Percentiles rank a stretch among this genome's conserved stretches.
phyloP scores from a whole-genome alignment of 2,329 filamentous ascomycete species.

The Zopfia rhizophila region DNA sequence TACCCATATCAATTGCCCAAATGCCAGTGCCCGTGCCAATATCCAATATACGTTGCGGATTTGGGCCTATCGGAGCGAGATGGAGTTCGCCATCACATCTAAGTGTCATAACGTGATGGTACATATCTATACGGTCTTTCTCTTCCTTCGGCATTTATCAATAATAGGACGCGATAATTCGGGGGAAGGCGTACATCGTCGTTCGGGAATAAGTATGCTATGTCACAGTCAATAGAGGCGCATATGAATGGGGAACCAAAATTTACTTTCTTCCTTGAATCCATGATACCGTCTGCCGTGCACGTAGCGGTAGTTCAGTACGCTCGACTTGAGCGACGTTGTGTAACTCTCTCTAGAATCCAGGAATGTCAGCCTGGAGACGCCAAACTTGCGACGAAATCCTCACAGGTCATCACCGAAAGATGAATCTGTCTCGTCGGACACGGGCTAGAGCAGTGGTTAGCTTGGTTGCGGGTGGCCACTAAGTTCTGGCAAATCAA shows the following conservation, averaged over 20 bases:
- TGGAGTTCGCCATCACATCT: constrained; percentile 33
- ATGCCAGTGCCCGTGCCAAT: constrained; percentile 36
- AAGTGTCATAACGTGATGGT: constrained; percentile 35
- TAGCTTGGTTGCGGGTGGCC: too few relatives aligned
- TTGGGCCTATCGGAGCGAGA: constrained; percentile 34
- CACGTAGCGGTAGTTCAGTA: constrained; percentile 36
- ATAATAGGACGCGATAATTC: not conserved
- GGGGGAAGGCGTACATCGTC: constrained; percentile 29
- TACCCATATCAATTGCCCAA: constrained; percentile 39
- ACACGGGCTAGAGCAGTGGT: too few relatives aligned
- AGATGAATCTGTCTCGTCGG: constrained; percentile 24
- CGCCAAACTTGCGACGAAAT: too few relatives aligned
- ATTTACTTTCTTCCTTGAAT: constrained; percentile 26
- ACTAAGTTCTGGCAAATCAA: too few relatives aligned
- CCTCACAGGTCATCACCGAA: constrained; percentile 34
- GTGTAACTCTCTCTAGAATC: constrained; percentile 34
- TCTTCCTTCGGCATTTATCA: constrained; percentile 25
- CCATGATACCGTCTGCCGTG: constrained; percentile 38
- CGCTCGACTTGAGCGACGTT: constrained; percentile 34
- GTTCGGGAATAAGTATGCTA: constrained; percentile 36
- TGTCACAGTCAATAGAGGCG: constrained; percentile 2
- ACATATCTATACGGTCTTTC: constrained; percentile 38
- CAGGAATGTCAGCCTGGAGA: not conserved
- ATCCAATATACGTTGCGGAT: constrained; percentile 32
- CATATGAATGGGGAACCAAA: not conserved